Percentiles rank a stretch among this genome's conserved stretches.
Conservation (phyloP, 257 asterid species). For the Solanum tarijense region DNA sequence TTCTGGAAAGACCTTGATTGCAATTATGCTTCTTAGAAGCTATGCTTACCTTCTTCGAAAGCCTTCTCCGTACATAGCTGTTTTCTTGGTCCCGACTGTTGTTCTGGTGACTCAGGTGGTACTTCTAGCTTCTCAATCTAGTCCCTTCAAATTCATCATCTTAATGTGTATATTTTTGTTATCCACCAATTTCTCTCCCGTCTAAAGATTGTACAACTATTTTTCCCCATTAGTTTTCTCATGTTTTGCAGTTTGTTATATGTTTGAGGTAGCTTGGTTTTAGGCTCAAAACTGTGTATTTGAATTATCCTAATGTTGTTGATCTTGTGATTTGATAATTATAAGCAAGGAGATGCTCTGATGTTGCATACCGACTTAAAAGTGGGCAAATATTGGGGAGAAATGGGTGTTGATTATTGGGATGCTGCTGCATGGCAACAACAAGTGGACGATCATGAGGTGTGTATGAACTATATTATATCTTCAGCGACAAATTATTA, state of each 20-base stretch:
- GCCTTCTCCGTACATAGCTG: conserved; percentile 57
- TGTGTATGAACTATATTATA: conserved; percentile 20
- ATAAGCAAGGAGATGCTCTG: conserved; percentile 62
- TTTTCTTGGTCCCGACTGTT: conserved; percentile 82
- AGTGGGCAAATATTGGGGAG: conserved; percentile 78
- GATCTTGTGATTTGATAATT: background rate
- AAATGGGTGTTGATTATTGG: conserved; percentile 72
- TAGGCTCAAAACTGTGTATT: background rate
- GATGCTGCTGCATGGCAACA: conserved; percentile 49
- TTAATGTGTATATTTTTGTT: background rate
- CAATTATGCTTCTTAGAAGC: conserved; percentile 77
- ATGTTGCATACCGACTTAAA: conserved; percentile 51
- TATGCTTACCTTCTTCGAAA: conserved; percentile 47
- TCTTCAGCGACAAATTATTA: background rate
- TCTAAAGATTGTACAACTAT: background rate
- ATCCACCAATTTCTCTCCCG: background rate
- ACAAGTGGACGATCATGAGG: conserved; percentile 44
- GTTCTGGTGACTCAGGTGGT: conserved; percentile 64
- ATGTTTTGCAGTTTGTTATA: background rate
- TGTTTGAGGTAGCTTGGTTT: background rate
- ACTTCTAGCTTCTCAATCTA: background rate
- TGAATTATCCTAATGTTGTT: background rate
- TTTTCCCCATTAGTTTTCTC: background rate
- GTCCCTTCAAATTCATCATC: background rate
- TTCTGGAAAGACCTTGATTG: conserved; percentile 76